Conservation (phyloP, 2,329 filamentous ascomycete genomes). For the Ceratocystis papillata region DNA sequence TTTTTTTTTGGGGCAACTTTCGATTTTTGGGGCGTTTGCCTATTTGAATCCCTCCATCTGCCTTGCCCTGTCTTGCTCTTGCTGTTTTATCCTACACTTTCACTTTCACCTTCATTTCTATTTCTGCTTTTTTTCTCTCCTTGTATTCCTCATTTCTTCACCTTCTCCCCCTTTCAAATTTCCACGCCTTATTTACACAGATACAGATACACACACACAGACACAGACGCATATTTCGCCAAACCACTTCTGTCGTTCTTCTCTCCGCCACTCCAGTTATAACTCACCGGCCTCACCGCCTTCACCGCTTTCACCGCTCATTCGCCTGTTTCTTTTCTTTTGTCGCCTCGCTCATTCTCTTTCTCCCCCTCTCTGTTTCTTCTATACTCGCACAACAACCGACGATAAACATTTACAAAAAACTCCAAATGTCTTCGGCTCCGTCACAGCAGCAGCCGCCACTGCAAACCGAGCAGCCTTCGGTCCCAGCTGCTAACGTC, state of each 20-base stretch:
- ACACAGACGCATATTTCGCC: not conserved
- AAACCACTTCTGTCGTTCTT: constrained; percentile 9
- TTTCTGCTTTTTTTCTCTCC: constrained; percentile 18
- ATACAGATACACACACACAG: not conserved
- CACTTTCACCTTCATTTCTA: constrained; percentile 22
- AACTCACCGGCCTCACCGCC: not conserved
- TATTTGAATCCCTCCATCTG: constrained; percentile 12
- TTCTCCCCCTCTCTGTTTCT: not conserved
- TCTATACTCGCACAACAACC: too few relatives aligned
- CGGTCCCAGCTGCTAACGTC: not conserved
- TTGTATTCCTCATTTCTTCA: constrained; percentile 20
- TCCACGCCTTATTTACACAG: not conserved
- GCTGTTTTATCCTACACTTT: constrained; percentile 23
- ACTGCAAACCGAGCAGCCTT: not conserved
- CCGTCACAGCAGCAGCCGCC: too few relatives aligned
- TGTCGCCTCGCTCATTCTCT: not conserved
- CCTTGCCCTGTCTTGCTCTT: constrained; percentile 22
- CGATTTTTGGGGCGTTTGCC: not conserved
- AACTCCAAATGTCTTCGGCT: too few relatives aligned
- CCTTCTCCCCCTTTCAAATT: constrained; percentile 17
- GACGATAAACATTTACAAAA: too few relatives aligned
- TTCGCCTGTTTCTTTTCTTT: not conserved
- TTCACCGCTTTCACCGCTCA: constrained; percentile 8
- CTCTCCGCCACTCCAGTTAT: constrained; percentile 23
- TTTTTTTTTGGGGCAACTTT: constrained; percentile 1